Evolutionary conservation across 2,329 filamentous ascomycete genomes (phyloP), one percentile per base, ranked within the genome.

Genomic region (Penicillium sclerotiorum): DNA sequence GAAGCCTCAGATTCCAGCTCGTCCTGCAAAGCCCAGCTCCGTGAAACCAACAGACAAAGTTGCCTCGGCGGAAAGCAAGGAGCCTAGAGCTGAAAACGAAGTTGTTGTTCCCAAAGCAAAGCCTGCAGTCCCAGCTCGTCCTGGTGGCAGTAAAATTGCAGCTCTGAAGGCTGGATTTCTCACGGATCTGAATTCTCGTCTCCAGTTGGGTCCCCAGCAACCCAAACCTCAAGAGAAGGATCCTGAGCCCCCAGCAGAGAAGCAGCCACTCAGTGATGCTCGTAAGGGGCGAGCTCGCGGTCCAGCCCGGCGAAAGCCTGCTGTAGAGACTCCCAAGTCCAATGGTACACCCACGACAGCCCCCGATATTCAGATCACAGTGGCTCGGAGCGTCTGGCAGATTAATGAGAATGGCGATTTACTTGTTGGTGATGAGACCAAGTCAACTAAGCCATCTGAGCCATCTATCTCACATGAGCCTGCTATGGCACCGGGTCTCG

Each of bases 141-240:
- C 91, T 2, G 80, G 81, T 36, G 89, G 89, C 8, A 83, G 85
- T 62, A 97, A 97, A 76, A 95, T 99, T 67, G 90, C 92, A 13
- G 88, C 90, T 20, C 77, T 99, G 25, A 91, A 95, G 72, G 89
- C 89, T 30, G 90, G 89, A 3, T 97, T 99, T 71, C 85, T 99
- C 80, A 91, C 86, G 37, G 93, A 97, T 65, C 77, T 99, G 35
- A 96, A 97, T 71, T 92, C 90, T 62, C 88, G 91, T 41, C 78
- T 99, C 22, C 87, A 90, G 65, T 75, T 95, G 28, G 94, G 94
- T 1, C 93, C 92, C n/a, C 86, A 89, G 60, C 83, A 80, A 38
- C 63, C 85, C 1, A 92, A 90, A 76, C 87, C 89, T 58, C 86
- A 89, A 63, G 87, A 92, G 57, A 75, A 80, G 33, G 74, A 77